Conservation (phyloP, 176 grass and related monocot genomes). For the Paspalum notatum region DNA sequence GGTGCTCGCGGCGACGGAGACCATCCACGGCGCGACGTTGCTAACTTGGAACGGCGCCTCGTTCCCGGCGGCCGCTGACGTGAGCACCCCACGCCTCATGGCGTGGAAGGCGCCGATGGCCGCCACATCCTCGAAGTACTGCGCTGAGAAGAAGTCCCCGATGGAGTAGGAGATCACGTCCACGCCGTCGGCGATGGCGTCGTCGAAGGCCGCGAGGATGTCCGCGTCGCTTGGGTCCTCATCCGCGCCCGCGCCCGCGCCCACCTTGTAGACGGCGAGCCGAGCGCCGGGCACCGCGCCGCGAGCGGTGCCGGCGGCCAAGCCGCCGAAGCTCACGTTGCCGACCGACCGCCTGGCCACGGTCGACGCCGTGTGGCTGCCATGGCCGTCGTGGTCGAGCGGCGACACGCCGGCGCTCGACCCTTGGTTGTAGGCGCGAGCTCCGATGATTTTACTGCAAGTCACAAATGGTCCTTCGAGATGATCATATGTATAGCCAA, state of each 20-base stretch:
- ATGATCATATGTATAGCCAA: no score
- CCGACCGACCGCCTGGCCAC: background rate
- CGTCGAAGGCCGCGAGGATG: background rate
- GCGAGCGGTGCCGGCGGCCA: background rate
- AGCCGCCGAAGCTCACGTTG: background rate
- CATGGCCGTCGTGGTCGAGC: background rate
- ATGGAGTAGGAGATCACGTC: slow-evolving; percentile 18
- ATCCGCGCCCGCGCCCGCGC: no score
- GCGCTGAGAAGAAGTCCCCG: background rate
- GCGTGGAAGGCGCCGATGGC: slow-evolving; percentile 2
- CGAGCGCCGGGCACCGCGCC: slow-evolving; percentile 14
- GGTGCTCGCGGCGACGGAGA: background rate
- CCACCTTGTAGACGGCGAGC: slow-evolving; percentile 43
- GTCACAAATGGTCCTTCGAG: no score
- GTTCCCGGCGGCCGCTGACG: background rate
- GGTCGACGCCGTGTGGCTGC: slow-evolving; percentile 33
- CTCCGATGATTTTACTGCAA: slow-evolving; percentile 7
- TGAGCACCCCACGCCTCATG: background rate
- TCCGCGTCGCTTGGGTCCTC: rapidly evolving
- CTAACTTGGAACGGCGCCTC: background rate
- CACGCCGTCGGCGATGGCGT: background rate
- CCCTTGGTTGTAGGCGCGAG: background rate
- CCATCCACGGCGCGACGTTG: background rate
- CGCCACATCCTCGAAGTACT: background rate
- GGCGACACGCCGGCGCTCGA: background rate